A percentile compares a stretch with the other conserved stretches of the same genome.
Evolutionary conservation across 2,329 filamentous ascomycete genomes (phyloP).

Genomic region (Seiridium cupressi): DNA sequence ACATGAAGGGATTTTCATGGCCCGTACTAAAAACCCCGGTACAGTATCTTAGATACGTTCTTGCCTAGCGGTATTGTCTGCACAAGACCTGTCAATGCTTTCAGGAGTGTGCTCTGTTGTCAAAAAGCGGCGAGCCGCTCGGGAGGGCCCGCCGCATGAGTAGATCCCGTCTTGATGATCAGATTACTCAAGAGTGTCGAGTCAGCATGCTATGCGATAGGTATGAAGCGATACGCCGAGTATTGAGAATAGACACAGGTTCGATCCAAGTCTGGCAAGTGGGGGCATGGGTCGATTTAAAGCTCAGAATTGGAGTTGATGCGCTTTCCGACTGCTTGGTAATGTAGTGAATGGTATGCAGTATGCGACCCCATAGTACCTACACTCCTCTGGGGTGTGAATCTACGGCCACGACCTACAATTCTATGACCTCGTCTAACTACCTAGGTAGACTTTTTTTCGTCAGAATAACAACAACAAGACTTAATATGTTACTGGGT

Average conservation of each 20-base stretch:
- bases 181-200: not conserved
- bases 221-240: too few species aligned
- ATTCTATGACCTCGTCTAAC: too few species aligned
- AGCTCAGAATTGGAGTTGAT: not conserved
- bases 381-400: not conserved
- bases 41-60: not conserved
- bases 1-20: not conserved
- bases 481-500: too few species aligned
- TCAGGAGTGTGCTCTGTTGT: not conserved
- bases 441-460: too few species aligned
- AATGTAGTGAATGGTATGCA: not conserved
- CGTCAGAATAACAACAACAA: too few species aligned
- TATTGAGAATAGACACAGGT: too few species aligned
- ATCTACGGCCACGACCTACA: too few species aligned
- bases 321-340: not conserved
- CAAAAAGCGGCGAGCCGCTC: slow-evolving; percentile 2
- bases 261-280: too few species aligned
- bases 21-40: not conserved
- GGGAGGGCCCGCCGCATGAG: not conserved
- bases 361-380: not conserved
- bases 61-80: not conserved
- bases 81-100: not conserved
- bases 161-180: not conserved
- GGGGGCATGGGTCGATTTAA: not conserved
- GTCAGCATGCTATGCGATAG: not conserved